A percentile compares a stretch with the other conserved stretches of the same genome.
Conservation (phyloP, 352 stramenopile species). For the Phytophthora capsici region DNA sequence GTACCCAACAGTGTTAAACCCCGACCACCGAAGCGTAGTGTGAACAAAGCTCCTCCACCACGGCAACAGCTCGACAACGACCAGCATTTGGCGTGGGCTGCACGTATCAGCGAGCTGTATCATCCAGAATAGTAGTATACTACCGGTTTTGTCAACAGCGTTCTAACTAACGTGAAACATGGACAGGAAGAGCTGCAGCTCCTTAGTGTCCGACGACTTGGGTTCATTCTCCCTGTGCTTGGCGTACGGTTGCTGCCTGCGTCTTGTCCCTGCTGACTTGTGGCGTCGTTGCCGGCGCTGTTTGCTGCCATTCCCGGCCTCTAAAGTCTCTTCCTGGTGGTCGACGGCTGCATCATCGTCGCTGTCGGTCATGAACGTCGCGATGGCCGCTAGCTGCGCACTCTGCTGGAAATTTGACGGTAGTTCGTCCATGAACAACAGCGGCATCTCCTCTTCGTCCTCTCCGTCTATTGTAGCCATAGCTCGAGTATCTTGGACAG, state of each 20-base stretch:
- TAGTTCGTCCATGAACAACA: conserved; percentile 79
- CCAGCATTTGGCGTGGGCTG: conserved; percentile 65
- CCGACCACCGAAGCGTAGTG: not conserved
- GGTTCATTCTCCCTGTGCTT: conserved; percentile 13
- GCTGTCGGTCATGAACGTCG: conserved; percentile 75
- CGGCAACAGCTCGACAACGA: conserved; percentile 37
- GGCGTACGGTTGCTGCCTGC: conserved; percentile 37
- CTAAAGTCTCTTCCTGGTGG: conserved; percentile 1
- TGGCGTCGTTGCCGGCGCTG: conserved; percentile 8
- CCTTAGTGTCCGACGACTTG: conserved; percentile 40
- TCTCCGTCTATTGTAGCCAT: not conserved
- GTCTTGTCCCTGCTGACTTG: not conserved
- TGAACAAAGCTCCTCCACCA: conserved; percentile 7
- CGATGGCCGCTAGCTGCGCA: conserved; percentile 74
- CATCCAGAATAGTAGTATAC: conserved; percentile 17
- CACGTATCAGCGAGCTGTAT: conserved; percentile 65
- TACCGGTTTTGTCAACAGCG: not conserved
- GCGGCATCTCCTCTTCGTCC: conserved; percentile 71
- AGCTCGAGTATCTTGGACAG: not conserved
- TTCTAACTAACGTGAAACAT: conserved; percentile 56
- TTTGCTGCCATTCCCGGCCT: conserved; percentile 4
- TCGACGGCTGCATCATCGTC: conserved; percentile 39
- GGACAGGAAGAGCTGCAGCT: conserved; percentile 65
- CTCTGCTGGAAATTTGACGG: conserved; percentile 71
- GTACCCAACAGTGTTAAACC: not conserved